phyloP scores from a whole-genome alignment of 208 protist genomes.

The Crithidia sp. region DNA sequence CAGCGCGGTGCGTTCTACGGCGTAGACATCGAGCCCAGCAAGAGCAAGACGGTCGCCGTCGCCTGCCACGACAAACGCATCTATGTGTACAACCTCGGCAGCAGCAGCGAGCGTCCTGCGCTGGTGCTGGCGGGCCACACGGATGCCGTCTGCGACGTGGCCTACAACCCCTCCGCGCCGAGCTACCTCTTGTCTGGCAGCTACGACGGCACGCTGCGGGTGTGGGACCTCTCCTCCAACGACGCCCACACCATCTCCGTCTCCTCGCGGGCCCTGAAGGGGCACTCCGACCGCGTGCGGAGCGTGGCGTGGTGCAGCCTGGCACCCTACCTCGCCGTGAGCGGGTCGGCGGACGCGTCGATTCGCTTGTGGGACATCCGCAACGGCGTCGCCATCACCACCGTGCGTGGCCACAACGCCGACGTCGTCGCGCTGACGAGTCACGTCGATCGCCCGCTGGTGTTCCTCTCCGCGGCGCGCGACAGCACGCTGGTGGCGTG shows the following conservation, averaged over 20 bases:
- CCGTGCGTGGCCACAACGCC: constrained; percentile 85
- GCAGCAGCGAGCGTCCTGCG: constrained; percentile 50
- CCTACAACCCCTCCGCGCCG: constrained; percentile 76
- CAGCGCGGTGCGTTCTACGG: constrained; percentile 49
- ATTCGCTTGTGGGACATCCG: constrained; percentile 93
- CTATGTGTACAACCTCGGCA: constrained; percentile 78
- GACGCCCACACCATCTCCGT: constrained; percentile 74
- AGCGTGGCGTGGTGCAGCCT: constrained; percentile 85
- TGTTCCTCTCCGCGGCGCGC: constrained; percentile 87
- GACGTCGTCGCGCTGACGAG: constrained; percentile 81
- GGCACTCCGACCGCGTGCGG: constrained; percentile 77
- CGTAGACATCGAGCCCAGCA: constrained; percentile 72
- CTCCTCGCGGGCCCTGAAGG: constrained; percentile 66
- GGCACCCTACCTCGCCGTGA: constrained; percentile 84
- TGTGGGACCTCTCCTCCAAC: constrained; percentile 88
- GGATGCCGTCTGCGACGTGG: constrained; percentile 74
- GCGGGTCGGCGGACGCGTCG: constrained; percentile 78
- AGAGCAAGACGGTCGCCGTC: constrained; percentile 72
- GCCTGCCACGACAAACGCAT: constrained; percentile 86
- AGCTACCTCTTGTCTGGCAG: constrained; percentile 80
- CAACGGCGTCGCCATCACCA: constrained; percentile 59
- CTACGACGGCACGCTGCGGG: constrained; percentile 88
- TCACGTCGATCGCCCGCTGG: constrained; percentile 88
- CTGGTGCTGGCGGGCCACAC: constrained; percentile 78
- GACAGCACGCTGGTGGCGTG: constrained; percentile 92